A percentile compares a stretch with the other conserved stretches of the same genome.
These are phyloP conservation scores for Fusarium goolgardi DNA, from an alignment of 2,329 filamentous ascomycete species.

Conservation along the genomic window DNA sequence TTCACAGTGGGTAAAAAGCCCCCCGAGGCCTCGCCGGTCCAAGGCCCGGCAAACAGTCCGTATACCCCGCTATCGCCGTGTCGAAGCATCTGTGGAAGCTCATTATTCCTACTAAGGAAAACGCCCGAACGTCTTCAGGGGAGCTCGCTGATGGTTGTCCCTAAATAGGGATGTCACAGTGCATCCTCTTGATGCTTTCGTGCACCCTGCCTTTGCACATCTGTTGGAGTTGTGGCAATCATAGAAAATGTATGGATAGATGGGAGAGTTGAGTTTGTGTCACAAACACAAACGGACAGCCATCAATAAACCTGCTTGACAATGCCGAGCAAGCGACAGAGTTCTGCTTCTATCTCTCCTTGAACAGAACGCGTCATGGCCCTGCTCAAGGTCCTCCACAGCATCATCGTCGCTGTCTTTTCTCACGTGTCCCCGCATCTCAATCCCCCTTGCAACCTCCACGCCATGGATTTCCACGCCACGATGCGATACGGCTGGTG, in stretches of 20 bases:
- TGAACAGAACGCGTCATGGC: conserved; percentile 43
- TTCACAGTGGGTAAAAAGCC: conserved; percentile 29
- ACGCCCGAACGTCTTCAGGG: conserved; percentile 35
- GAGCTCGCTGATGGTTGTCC: conserved; percentile 27
- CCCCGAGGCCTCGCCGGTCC: conserved; percentile 22
- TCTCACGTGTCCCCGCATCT: conserved; percentile 49
- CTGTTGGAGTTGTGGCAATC: conserved; percentile 18
- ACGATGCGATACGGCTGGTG: conserved; percentile 42
- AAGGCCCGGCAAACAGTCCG: conserved; percentile 38
- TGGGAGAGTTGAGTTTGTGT: conserved; percentile 25
- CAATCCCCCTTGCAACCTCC: conserved; percentile 43
- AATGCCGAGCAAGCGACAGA: conserved; percentile 19
- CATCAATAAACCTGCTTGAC: conserved; percentile 23
- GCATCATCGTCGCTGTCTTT: conserved; percentile 41
- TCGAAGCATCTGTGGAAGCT: conserved; percentile 47
- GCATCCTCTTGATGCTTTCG: conserved; percentile 13
- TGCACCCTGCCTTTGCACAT: conserved; percentile 14
- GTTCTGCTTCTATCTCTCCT: conserved; percentile 27
- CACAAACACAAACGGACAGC: conserved; percentile 15
- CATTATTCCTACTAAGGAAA: conserved; percentile 44
- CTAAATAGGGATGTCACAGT: conserved; percentile 26
- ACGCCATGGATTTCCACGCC: conserved; percentile 40
- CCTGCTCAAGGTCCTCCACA: conserved; percentile 31
- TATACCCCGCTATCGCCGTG: conserved; percentile 47
- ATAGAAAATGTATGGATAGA: neutral